Evolutionary conservation across 202 grass and related monocot species (phyloP).

Genomic region (Schoenoplectus tabernaemontani): DNA sequence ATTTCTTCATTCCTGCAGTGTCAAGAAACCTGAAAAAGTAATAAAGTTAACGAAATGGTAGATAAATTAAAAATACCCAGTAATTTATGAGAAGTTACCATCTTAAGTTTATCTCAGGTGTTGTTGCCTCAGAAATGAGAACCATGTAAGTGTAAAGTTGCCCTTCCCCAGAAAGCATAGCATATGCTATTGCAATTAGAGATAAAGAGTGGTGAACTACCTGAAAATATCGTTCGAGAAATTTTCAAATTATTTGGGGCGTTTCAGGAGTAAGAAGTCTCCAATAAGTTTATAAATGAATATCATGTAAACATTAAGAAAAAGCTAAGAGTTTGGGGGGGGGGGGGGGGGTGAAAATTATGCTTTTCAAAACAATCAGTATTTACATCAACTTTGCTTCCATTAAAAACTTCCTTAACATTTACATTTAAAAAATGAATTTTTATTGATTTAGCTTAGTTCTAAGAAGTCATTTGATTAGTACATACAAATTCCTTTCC

Average conservation of each 20-base stretch:
- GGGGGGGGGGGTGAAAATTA: neutral
- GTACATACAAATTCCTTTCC: conserved; percentile 94
- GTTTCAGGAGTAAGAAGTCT: neutral
- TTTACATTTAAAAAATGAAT: neutral
- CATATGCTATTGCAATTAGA: conserved; percentile 62
- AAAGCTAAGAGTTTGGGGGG: neutral
- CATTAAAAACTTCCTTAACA: neutral
- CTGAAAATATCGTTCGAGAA: conserved; percentile 31
- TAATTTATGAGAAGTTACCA: conserved; percentile 54
- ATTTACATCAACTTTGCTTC: neutral
- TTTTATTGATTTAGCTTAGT: conserved; percentile 7
- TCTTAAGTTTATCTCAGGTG: conserved; percentile 91
- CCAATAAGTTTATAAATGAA: neutral
- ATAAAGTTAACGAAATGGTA: conserved; percentile 16
- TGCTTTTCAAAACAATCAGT: neutral
- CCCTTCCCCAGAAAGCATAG: conserved; percentile 71
- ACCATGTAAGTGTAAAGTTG: conserved; percentile 98
- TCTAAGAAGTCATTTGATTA: conserved; percentile 24
- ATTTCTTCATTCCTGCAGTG: conserved; percentile 87
- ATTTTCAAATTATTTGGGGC: neutral
- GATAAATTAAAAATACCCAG: conserved; percentile 6
- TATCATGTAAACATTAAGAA: neutral
- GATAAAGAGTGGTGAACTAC: conserved; percentile 82
- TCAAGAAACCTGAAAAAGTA: conserved; percentile 86
- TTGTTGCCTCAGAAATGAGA: conserved; percentile 97